These are phyloP conservation scores for Tetrapisispora iriomotensis DNA, from an alignment of 805 yeast genomes.

Conservation along the genomic window DNA sequence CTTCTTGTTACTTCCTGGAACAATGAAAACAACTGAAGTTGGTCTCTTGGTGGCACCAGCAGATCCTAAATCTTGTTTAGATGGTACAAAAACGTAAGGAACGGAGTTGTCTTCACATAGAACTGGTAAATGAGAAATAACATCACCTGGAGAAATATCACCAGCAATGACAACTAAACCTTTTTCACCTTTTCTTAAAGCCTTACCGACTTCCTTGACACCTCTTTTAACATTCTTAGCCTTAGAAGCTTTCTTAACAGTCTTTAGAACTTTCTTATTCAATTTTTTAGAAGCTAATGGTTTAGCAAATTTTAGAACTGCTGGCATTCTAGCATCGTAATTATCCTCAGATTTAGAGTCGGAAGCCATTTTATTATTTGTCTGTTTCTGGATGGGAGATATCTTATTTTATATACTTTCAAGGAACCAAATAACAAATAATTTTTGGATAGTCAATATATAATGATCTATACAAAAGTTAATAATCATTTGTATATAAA, in stretches of 20 bases:
- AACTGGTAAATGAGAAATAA: conserved; percentile 93
- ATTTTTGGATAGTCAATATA: no score
- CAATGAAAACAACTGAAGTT: conserved; percentile 93
- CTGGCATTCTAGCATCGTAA: conserved; percentile 87
- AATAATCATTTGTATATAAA: no score
- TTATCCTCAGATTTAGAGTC: conserved; percentile 47
- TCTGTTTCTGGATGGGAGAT: neutral
- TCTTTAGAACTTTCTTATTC: conserved; percentile 89
- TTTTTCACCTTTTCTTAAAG: conserved; percentile 95
- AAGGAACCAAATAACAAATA: neutral
- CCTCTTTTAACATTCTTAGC: conserved; percentile 98
- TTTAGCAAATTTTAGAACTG: conserved; percentile 81
- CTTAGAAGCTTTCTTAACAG: conserved; percentile 95
- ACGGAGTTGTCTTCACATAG: conserved; percentile 90
- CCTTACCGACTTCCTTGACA: conserved; percentile 96
- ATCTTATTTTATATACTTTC: neutral
- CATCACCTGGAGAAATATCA: conserved; percentile 95
- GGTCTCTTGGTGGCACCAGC: conserved; percentile 99
- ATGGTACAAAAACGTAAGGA: conserved; percentile 89
- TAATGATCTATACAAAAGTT: no score
- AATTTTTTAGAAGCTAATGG: conserved; percentile 94
- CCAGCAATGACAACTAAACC: conserved; percentile 96
- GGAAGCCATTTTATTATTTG: conserved; percentile 1
- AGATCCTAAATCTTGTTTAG: conserved; percentile 95
- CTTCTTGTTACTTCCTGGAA: conserved; percentile 89